These are phyloP conservation scores for Entomortierella parvispora DNA, from an alignment of 192 early-diverging fungal species.

Conservation along the genomic window DNA sequence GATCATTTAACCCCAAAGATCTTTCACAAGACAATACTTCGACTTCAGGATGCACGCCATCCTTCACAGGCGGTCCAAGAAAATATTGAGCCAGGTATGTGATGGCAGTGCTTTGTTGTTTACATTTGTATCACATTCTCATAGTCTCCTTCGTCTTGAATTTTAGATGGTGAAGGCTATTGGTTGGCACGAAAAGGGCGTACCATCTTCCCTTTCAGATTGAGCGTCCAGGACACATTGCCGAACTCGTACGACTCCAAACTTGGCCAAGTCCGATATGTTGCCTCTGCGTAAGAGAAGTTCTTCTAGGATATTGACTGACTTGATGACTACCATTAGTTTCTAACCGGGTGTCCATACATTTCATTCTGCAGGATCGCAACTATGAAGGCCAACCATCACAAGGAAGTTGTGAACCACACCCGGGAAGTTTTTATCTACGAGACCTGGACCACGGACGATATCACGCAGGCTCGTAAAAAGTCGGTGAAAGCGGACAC, in stretches of 20 bases:
- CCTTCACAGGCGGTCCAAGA: slow-evolving; percentile 50
- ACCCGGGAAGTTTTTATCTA: slow-evolving; percentile 49
- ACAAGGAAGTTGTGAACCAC: slow-evolving; percentile 43
- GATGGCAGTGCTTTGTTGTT: neutral
- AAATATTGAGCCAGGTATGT: slow-evolving; percentile 36
- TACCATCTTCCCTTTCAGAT: slow-evolving; percentile 45
- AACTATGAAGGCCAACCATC: slow-evolving; percentile 22
- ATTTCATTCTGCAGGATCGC: slow-evolving; percentile 15
- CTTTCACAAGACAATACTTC: slow-evolving; percentile 39
- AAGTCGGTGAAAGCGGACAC: slow-evolving; percentile 49
- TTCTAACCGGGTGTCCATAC: neutral
- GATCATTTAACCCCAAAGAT: slow-evolving; percentile 39
- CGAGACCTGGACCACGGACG: slow-evolving; percentile 50
- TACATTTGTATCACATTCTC: neutral
- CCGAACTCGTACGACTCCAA: slow-evolving; percentile 49
- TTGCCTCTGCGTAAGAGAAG: slow-evolving; percentile 47
- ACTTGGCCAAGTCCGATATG: slow-evolving; percentile 42
- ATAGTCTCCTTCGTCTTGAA: neutral
- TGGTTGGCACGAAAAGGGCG: slow-evolving; percentile 48
- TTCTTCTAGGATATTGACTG: neutral
- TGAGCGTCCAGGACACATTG: slow-evolving; percentile 41
- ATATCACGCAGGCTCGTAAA: slow-evolving; percentile 26
- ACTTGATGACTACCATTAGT: neutral
- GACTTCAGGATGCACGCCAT: slow-evolving; percentile 33
- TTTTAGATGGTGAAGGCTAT: slow-evolving; percentile 33